Percentiles rank a stretch among this genome's conserved stretches.
phyloP scores from a whole-genome alignment of 805 yeast species.

The Yamadazyma paraphyllophila region DNA sequence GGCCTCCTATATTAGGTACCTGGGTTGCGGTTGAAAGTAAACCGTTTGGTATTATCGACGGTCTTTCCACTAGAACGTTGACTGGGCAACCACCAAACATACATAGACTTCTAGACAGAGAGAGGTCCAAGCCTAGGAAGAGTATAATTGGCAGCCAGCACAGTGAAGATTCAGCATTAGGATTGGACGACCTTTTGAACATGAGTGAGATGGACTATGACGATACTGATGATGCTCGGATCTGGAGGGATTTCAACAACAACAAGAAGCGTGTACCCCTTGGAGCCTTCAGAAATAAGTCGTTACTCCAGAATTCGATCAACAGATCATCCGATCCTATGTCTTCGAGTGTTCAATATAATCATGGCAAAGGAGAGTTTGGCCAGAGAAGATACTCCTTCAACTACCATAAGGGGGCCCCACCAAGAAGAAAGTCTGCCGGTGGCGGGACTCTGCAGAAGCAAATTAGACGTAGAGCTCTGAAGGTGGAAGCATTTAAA shows the following conservation, averaged over 20 bases:
- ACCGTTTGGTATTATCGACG: conserved; percentile 94
- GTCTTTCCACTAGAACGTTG: conserved; percentile 83
- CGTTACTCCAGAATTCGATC: conserved; percentile 28
- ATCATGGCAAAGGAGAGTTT: conserved; percentile 26
- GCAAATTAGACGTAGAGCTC: conserved; percentile 55
- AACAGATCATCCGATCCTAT: conserved; percentile 20
- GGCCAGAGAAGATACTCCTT: conserved; percentile 21
- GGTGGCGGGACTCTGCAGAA: conserved; percentile 18
- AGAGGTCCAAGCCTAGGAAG: conserved; percentile 14
- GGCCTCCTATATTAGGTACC: conserved; percentile 91
- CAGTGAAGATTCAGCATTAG: conserved; percentile 39
- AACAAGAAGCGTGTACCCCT: conserved; percentile 62
- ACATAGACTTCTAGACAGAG: conserved; percentile 15
- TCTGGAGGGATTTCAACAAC: conserved; percentile 46
- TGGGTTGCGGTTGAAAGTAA: conserved; percentile 79
- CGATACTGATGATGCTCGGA: conserved; percentile 54
- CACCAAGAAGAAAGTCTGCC: conserved; percentile 3
- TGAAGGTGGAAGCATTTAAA: conserved; percentile 69
- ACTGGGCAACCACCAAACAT: conserved; percentile 5
- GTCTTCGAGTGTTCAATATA: conserved; percentile 20
- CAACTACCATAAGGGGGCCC: conserved; percentile 3
- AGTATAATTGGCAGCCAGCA: conserved; percentile 17
- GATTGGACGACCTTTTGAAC: conserved; percentile 79
- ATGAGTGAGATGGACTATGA: conserved; percentile 82
- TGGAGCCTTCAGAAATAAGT: conserved; percentile 85